Base-by-base conservation (phyloP, 331 rosid species). In the Quercus tomentella region DNA sequence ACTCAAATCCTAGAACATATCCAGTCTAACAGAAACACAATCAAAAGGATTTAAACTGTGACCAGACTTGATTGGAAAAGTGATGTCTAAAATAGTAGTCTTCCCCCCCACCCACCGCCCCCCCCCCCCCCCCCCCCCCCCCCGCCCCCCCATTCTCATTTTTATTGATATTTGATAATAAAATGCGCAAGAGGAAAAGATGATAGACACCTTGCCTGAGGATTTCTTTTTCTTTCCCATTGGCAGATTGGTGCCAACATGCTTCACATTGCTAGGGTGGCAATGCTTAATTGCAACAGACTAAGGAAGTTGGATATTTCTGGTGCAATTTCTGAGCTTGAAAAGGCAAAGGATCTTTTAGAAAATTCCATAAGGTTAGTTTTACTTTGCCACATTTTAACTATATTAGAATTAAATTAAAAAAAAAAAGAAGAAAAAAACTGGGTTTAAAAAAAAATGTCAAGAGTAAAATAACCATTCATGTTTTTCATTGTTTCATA, bases 251-350 rank as follows among this genome's bases (percentile, higher is more conserved):
- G 89, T 56, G 97, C 89, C 65, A 92, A 91, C 86, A 79, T 87
- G 87, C 97, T 94, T 82, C 95, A 87, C 76, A 81, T 92, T 74
- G 95, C 93, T 65, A 83, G 91, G 77, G 90, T 90, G 79, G 81
- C 82, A 80, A 83, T 86, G 89, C 88, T 87, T 74, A 89, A 82
- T 72, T 83, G 75, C 82, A 82, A 68, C 57, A 79, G 76, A 82
- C 77, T 87, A 56, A 80, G 82, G 81, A 76, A 82, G 73, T 35
- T 12, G 25, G 88, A 92, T 79, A 74, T 68, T 84, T 76, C 89
- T 70, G 76, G 76, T 78, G 89, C 91, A 70, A 76, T 79, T 77
- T 78, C 76, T 74, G 95, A 85, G 86, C 90, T 88, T 86, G 88
- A 87, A 52, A 85, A 76, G 41, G 97, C 97, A 76, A 88, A 83